A percentile compares a stretch with the other conserved stretches of the same genome.
These are phyloP conservation scores for Cornus suecica DNA, from an alignment of 148 eudicot genomes.

Conservation along the genomic window DNA sequence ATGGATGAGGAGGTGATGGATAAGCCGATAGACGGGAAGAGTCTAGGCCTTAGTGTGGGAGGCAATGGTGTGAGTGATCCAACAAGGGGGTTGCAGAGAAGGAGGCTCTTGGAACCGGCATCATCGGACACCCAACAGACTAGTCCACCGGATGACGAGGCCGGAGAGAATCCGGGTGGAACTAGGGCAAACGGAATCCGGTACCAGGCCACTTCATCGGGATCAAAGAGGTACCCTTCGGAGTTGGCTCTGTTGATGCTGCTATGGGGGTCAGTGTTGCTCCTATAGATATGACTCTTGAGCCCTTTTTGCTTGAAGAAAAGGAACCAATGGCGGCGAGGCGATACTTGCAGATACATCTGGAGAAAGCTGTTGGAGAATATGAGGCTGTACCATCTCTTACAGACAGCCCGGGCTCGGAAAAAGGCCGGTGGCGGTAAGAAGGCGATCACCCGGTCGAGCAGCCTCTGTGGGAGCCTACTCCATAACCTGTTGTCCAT, in stretches of 20 bases:
- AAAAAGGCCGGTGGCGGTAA: conserved; percentile 85
- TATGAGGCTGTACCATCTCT: conserved; percentile 78
- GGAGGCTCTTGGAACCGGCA: conserved; percentile 59
- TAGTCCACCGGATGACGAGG: conserved; percentile 72
- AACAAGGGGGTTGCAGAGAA: conserved; percentile 68
- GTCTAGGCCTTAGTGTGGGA: conserved; percentile 52
- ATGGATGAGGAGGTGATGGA: conserved; percentile 46
- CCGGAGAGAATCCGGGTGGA: conserved; percentile 69
- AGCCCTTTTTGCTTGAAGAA: conserved; percentile 65
- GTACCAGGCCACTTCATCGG: conserved; percentile 62
- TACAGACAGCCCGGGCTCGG: conserved; percentile 78
- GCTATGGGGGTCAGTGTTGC: conserved; percentile 2
- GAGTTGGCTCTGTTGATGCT: neutral
- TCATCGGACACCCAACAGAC: conserved; percentile 70
- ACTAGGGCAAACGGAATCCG: conserved; percentile 51
- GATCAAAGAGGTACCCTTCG: conserved; percentile 69
- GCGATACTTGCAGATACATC: conserved; percentile 61
- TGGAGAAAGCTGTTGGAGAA: conserved; percentile 71
- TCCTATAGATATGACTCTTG: conserved; percentile 30
- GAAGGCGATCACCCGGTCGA: conserved; percentile 73
- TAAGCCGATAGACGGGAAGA: conserved; percentile 70
- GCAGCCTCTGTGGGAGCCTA: conserved; percentile 54
- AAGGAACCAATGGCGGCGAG: conserved; percentile 61
- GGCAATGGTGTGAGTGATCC: conserved; percentile 66
- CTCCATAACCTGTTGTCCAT: conserved; percentile 89